Conservation (phyloP, 2,329 filamentous ascomycete species). For the Penicillium freii region DNA sequence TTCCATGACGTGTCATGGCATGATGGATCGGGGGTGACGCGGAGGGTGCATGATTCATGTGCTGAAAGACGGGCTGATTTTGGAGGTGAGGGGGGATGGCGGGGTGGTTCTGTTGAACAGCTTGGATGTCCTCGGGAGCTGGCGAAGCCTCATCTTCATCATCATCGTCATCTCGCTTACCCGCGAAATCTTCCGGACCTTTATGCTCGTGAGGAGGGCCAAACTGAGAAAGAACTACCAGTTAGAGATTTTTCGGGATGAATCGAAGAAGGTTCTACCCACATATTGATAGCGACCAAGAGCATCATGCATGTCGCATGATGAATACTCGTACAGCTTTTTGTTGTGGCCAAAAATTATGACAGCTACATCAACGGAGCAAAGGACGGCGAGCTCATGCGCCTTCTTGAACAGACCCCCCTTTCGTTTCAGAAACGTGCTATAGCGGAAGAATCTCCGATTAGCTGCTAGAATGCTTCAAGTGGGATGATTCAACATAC, state of each 20-base stretch:
- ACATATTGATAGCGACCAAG: slow-evolving; percentile 89
- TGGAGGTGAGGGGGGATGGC: slow-evolving; percentile 72
- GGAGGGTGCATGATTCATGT: slow-evolving; percentile 80
- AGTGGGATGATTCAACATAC: slow-evolving; percentile 58
- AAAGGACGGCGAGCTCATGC: slow-evolving; percentile 95
- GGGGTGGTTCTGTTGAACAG: slow-evolving; percentile 49
- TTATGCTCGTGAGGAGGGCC: slow-evolving; percentile 94
- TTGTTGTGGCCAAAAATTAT: slow-evolving; percentile 99
- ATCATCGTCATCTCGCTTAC: slow-evolving; percentile 70
- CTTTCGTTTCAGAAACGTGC: slow-evolving; percentile 97
- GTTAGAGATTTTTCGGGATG: not conserved
- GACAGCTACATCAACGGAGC: slow-evolving; percentile 96
- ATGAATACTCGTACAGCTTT: slow-evolving; percentile 98
- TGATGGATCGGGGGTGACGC: slow-evolving; percentile 86
- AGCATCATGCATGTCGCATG: slow-evolving; percentile 86
- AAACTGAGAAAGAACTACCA: slow-evolving; percentile 58
- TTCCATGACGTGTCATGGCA: slow-evolving; percentile 71
- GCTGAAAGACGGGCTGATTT: slow-evolving; percentile 67
- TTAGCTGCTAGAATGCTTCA: not conserved
- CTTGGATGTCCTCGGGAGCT: slow-evolving; percentile 63
- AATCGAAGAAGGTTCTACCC: slow-evolving; percentile 43
- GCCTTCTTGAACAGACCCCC: slow-evolving; percentile 99
- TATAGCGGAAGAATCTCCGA: slow-evolving; percentile 38
- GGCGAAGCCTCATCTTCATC: slow-evolving; percentile 76
- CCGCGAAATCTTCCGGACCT: slow-evolving; percentile 86